Evolutionary conservation across 192 early-diverging fungal genomes (phyloP), one percentile per base, ranked within the genome.

Genomic region (Coemansia sp.): DNA sequence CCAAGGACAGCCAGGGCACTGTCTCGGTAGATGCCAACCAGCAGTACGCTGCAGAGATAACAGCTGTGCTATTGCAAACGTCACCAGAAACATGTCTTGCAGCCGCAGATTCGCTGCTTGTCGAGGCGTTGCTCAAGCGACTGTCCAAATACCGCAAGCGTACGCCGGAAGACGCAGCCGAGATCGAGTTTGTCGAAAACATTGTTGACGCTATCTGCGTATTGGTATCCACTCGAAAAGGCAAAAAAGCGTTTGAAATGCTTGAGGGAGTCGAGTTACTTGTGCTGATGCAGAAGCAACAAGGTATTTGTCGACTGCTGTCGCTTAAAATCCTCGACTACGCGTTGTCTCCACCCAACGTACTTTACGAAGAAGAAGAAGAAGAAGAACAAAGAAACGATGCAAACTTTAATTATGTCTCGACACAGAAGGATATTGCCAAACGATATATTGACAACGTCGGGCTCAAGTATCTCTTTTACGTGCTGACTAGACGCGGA

Each of bases 171-270:
- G 89, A 93, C 52, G 86, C 85, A 6, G 93, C 96, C 64, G 96
- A 96, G 63, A 82, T 88, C 42, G 97, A 99, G 65, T 83, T 94
- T 76, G 76, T 99, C 82, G 97, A 97, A 65, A 97, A 96, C 70
- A 77, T 93, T 18, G 93, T 98, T 68, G 90, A 95, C 73, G 79
- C 85, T 5, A 56, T 98, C 16, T 95, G 91, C 74, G 86, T 86
- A 20, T 69, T 85, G n/a, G 63, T 97, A 28, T 73, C 73, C 17
- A 89, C 91, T 45, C 75, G 83, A 4, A 83, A 86, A 54, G 89
- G 86, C 48, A 96, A 97, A 80, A 63, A 62, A 45, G 49, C 63
- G 14, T 97, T 99, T 73, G 65, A 93, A 10, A 86, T 93, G 32
- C 85, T 75, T 0, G 96, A 99, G 68, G 97, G 97, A 12, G 78